phyloP scores from a whole-genome alignment of 345 rosid genomes.

The Camelina laxa region DNA sequence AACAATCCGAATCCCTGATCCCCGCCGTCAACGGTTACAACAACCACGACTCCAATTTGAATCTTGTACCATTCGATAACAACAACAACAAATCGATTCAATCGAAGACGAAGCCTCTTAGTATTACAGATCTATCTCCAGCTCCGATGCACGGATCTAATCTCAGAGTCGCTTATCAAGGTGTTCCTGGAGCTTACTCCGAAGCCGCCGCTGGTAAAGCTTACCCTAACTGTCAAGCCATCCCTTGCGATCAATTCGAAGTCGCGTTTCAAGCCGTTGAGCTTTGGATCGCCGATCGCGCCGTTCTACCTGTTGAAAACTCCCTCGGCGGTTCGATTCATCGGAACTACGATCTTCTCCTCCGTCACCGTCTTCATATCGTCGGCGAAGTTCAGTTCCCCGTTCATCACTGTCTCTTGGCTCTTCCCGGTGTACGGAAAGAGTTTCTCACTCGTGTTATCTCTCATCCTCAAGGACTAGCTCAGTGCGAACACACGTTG shows the following conservation, averaged over 20 bases:
- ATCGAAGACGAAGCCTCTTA: conserved; percentile 54
- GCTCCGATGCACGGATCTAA: conserved; percentile 92
- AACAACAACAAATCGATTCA: conserved; percentile 29
- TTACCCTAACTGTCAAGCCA: conserved; percentile 87
- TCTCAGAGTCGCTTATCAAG: conserved; percentile 94
- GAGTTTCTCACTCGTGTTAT: conserved; percentile 86
- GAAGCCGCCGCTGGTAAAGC: conserved; percentile 99
- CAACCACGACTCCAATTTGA: conserved; percentile 51
- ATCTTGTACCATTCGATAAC: conserved; percentile 55
- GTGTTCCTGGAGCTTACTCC: conserved; percentile 97
- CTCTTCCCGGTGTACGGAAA: conserved; percentile 83
- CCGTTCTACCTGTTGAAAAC: conserved; percentile 91
- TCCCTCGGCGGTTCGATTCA: conserved; percentile 97
- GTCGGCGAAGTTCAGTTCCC: conserved; percentile 96
- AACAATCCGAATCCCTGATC: conserved; percentile 43
- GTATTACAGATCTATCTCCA: conserved; percentile 77
- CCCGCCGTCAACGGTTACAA: conserved; percentile 64
- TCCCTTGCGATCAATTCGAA: conserved; percentile 97
- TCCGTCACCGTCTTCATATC: conserved; percentile 95
- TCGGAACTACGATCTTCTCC: conserved; percentile 92
- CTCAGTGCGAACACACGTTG: conserved; percentile 88
- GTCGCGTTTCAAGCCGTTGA: conserved; percentile 97
- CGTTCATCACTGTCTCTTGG: conserved; percentile 91
- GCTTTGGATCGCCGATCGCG: conserved; percentile 99
- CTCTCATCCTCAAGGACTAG: conserved; percentile 94